phyloP scores from a whole-genome alignment of 345 rosid species.

The Acer campestre region DNA sequence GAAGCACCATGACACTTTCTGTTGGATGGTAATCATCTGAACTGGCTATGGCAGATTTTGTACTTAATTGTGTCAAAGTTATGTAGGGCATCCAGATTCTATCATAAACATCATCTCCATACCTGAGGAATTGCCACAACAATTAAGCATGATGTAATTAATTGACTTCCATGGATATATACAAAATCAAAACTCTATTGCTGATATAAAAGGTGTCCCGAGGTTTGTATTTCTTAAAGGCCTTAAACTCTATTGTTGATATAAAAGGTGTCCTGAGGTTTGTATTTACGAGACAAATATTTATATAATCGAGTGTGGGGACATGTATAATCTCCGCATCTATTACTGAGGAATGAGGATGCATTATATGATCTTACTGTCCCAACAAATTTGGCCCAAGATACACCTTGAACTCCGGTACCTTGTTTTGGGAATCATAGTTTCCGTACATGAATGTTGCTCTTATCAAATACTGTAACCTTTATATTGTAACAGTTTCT shows the following conservation, averaged over 20 bases:
- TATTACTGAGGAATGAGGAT: too few species aligned
- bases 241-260: slow-evolving; percentile 50
- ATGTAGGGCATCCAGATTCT: background rate
- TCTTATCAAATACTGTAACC: background rate
- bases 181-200: too few species aligned
- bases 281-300: slow-evolving; percentile 40
- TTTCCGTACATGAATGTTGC: slow-evolving; percentile 13
- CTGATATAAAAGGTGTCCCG: too few species aligned
- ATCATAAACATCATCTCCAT: background rate
- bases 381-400: slow-evolving; percentile 36
- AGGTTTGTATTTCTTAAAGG: slow-evolving; percentile 25
- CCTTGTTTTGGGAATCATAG: background rate
- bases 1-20: background rate
- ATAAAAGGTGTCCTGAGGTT: slow-evolving; percentile 46
- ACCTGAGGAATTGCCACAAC: too few species aligned
- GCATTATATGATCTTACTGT: background rate
- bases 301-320: background rate
- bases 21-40: slow-evolving; percentile 30
- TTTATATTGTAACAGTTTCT: too few species aligned
- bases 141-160: too few species aligned
- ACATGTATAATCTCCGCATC: background rate
- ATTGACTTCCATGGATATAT: too few species aligned
- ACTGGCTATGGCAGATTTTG: background rate
- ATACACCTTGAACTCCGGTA: background rate
- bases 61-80: background rate